These are phyloP conservation scores for Lentinula edodes DNA, from an alignment of 768 basidiomycete species.

Conservation along the genomic window DNA sequence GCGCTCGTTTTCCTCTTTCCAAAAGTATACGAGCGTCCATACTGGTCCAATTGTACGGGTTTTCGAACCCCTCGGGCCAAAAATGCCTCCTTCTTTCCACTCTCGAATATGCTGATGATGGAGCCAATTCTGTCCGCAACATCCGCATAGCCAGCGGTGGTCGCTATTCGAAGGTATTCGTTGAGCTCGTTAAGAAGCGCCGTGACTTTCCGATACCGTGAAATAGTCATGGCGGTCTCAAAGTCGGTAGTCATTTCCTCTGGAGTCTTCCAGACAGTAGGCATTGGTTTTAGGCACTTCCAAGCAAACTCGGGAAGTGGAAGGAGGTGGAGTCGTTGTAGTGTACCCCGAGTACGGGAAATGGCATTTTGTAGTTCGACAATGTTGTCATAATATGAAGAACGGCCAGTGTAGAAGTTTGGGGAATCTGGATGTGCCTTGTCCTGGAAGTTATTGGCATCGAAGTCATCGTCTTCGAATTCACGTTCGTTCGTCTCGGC, in stretches of 20 bases:
- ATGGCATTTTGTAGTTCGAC: constrained; percentile 61
- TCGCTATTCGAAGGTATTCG: constrained; percentile 54
- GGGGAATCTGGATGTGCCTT: constrained; percentile 53
- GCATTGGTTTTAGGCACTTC: constrained; percentile 49
- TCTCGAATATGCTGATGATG: constrained; percentile 61
- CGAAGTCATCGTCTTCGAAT: background rate
- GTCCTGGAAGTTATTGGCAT: constrained; percentile 6
- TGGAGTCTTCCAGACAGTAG: constrained; percentile 65
- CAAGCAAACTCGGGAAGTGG: constrained; percentile 74
- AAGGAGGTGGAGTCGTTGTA: constrained; percentile 62
- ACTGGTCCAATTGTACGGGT: constrained; percentile 57
- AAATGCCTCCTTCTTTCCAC: constrained; percentile 48
- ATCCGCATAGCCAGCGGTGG: constrained; percentile 50
- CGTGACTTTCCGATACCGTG: constrained; percentile 64
- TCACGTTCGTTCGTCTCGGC: constrained; percentile 14
- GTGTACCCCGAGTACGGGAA: constrained; percentile 45
- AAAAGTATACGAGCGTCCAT: constrained; percentile 80
- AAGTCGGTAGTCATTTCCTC: constrained; percentile 54
- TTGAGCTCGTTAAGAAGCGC: constrained; percentile 62
- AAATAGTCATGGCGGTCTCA: constrained; percentile 54
- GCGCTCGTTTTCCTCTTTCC: constrained; percentile 88
- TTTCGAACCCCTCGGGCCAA: constrained; percentile 49
- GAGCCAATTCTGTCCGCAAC: constrained; percentile 43
- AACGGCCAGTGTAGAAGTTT: constrained; percentile 79
- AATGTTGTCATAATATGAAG: constrained; percentile 71